Evolutionary conservation across 164 flowering plant genomes (phyloP), one percentile per base, ranked within the genome.

Genomic region (Berberis vulgaris): DNA sequence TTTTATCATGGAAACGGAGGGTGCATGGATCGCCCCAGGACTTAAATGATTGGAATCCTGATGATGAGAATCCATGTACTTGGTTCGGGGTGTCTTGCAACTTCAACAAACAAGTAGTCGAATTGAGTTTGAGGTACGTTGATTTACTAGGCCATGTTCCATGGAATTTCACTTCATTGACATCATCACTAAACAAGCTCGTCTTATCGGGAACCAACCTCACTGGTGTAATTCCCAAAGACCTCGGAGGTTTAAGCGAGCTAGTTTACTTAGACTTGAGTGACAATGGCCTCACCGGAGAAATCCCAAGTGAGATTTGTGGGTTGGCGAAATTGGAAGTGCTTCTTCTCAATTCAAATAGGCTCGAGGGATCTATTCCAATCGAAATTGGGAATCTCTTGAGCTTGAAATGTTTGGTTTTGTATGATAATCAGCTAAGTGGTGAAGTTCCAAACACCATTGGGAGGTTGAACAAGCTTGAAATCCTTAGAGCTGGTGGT

Each of bases 81-180:
- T 89, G 92, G 92, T 77, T 71, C 62, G 96, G 93, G 1, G 39
- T 89, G 60, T 47, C 75, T 6, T 89, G 96, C 82, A 74, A 84
- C 61, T 43, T 43, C 10, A 60, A 75, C 46, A 65, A 71, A 4
- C 71, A 78, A 65, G 88, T 84, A 2, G 79, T 75, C 43, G 83
- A 67, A 68, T 54, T 89, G 64, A 69, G 68, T 5, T 72, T 86
- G 76, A 82, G 26, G 79, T 72, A 81, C 60, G 69, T 85, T 7
- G 89, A 83, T 70, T 76, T 89, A 59, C 67, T 72, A 10, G 93
- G 96, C 13, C 7, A 11, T 1, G 69, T 87, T 49, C 87, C 89
- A 0, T 62, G 72, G 10, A 69, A 86, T 64, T 77, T 86, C 65
- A 76, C 62, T 66, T 69, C 86, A 2, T 68, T 84, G 64, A 12